Conservation (phyloP, 78 protist species). For the slime mould (Dictyostelium discoideum) region DNA sequence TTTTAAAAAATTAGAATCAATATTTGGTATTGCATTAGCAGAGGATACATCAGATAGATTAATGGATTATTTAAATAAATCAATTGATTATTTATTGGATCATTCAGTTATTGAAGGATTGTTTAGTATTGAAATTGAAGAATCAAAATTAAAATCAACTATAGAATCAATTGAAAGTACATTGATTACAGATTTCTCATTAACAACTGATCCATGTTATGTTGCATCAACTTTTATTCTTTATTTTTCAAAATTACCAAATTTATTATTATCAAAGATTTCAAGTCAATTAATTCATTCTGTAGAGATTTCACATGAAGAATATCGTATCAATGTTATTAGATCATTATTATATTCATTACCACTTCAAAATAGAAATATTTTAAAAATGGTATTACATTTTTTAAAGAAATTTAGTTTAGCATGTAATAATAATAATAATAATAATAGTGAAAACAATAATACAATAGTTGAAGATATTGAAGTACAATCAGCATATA, state of each 20-base stretch:
- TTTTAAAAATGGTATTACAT: neutral
- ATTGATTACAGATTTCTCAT: neutral
- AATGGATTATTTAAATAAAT: constrained; percentile 18
- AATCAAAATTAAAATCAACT: neutral
- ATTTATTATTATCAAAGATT: neutral
- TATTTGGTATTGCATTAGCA: constrained; percentile 30
- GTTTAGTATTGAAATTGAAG: constrained; percentile 15
- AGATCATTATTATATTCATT: constrained; percentile 22
- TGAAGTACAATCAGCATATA: neutral
- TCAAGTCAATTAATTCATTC: neutral
- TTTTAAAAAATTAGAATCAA: constrained; percentile 37
- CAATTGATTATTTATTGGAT: constrained; percentile 1
- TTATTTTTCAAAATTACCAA: constrained; percentile 32
- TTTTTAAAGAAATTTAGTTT: constrained; percentile 10
- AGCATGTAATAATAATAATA: neutral
- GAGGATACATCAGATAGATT: constrained; percentile 51
- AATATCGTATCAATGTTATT: constrained; percentile 6
- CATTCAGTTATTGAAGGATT: neutral
- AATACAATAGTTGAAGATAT: neutral
- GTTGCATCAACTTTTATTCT: constrained; percentile 8
- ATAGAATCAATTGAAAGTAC: constrained; percentile 33
- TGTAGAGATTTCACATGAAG: neutral
- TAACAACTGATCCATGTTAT: neutral
- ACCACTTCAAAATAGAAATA: constrained; percentile 37
- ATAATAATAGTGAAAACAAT: neutral